Percentiles rank a stretch among this genome's conserved stretches.
phyloP scores from a whole-genome alignment of 345 rosid genomes.

The Isatis tinctoria region DNA sequence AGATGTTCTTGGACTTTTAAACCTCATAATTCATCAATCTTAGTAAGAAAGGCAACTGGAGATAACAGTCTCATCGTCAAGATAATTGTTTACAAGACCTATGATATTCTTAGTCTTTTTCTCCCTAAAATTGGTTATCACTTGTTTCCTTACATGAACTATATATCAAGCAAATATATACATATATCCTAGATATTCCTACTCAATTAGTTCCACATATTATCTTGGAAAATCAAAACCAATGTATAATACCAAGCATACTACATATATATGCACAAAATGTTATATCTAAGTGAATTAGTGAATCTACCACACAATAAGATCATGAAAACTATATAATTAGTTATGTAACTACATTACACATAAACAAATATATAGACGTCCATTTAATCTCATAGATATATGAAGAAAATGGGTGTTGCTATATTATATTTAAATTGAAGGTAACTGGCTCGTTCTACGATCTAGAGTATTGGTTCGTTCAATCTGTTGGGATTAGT shows the following conservation, averaged over 20 bases:
- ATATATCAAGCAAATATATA: neutral
- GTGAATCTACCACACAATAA: neutral
- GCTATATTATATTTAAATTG: neutral
- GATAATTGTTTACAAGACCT: neutral
- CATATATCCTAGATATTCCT: neutral
- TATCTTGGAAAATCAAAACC: neutral
- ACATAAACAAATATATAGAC: neutral
- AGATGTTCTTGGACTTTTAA: neutral
- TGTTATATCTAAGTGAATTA: neutral
- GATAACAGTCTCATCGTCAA: neutral
- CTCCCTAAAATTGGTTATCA: neutral
- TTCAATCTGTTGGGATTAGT: neutral
- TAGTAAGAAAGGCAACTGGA: neutral
- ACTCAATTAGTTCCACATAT: neutral
- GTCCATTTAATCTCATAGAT: neutral
- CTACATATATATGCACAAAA: neutral
- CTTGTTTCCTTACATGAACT: neutral
- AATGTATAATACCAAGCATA: neutral
- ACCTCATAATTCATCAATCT: neutral
- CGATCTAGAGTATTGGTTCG: neutral
- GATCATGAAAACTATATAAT: neutral
- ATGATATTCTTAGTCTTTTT: neutral
- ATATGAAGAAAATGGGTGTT: neutral
- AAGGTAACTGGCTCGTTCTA: neutral
- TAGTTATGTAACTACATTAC: neutral